Evolutionary conservation across 192 early-diverging fungal species (phyloP), one percentile per base, ranked within the genome.

Genomic region (Podila epigama): DNA sequence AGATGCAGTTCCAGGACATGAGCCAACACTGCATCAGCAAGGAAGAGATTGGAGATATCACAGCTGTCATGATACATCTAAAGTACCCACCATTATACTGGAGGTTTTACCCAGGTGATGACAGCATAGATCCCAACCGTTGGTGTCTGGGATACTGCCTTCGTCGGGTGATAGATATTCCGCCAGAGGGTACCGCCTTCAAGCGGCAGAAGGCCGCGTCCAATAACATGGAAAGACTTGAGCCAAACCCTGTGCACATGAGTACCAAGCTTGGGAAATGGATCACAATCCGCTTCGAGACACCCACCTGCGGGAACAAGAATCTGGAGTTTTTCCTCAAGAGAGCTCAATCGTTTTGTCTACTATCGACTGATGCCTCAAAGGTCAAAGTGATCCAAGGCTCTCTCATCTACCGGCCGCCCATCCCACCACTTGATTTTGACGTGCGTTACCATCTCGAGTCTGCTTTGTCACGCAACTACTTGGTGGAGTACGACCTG

Each of bases 391-490:
- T 69, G 16, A 5, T 11, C 11, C 8, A 60, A 44, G 0, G 32
- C 11, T 16, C 50, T 35, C 9, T 15, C 25, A 1, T 58, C 7
- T 2, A 16, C 57, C 70, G 36, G 35, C 63, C 60, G 42, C 41
- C 35, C 20, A 83, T 65, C 37, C 63, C n/a, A 8, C 9, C 4
- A 15, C 70, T 62, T 3, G 39, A 37, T 0, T 88, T 82, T 36
- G 82, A 86, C 9, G 75, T 82, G 0, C 71, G 83, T 0, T 88
- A 86, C 37, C 54, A 82, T 58, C 52, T 86, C 0, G 87, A 88
- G 54, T 70, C 79, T 9, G 66, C 75, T 1, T 56, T 88, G 1
- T 70, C 75, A 0, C 52, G 61, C 42, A 77, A 83, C 15, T 80
- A 63, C 6, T 53, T 88, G 16, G 55, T 79, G 15, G 83, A 81